Conservation (phyloP, 352 stramenopile genomes). For the Phytopythium delawarense region DNA sequence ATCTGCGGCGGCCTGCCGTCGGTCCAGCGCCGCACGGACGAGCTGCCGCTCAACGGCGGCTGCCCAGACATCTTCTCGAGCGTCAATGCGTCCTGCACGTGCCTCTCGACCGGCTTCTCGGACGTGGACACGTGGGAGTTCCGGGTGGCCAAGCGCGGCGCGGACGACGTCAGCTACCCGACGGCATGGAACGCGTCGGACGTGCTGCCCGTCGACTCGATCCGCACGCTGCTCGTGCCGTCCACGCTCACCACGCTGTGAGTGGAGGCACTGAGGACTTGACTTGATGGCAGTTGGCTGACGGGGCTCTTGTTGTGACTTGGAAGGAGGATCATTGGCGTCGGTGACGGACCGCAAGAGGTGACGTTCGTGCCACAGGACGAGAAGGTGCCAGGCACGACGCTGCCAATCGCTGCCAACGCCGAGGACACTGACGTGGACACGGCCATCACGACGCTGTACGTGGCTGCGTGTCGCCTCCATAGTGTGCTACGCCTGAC, state of each 20-base stretch:
- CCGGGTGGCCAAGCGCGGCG: slow-evolving; percentile 7
- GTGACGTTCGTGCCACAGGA: slow-evolving; percentile 25
- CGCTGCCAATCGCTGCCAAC: slow-evolving; percentile 19
- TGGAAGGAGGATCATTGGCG: slow-evolving; percentile 20
- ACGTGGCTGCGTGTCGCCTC: not conserved
- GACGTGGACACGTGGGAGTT: slow-evolving; percentile 23
- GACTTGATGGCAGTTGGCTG: not conserved
- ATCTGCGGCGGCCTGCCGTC: slow-evolving; percentile 26
- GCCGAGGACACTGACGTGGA: slow-evolving; percentile 1
- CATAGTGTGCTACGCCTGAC: not conserved
- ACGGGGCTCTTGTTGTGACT: not conserved
- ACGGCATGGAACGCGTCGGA: slow-evolving; percentile 8
- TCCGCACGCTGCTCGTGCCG: slow-evolving; percentile 23
- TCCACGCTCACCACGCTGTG: slow-evolving; percentile 25
- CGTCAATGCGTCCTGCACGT: slow-evolving; percentile 25
- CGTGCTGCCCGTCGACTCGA: slow-evolving; percentile 21
- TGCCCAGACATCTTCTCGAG: slow-evolving; percentile 29
- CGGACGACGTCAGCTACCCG: slow-evolving; percentile 13
- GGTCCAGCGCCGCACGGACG: slow-evolving; percentile 16
- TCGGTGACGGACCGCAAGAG: slow-evolving; percentile 13
- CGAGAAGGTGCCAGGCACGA: slow-evolving; percentile 15
- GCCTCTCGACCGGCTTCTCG: slow-evolving; percentile 14
- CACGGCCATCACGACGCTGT: slow-evolving; percentile 24
- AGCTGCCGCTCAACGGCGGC: slow-evolving; percentile 17
- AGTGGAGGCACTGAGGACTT: not conserved